phyloP scores from a whole-genome alignment of 495 filamentous ascomycete genomes.

The Aspergillus sparsus region DNA sequence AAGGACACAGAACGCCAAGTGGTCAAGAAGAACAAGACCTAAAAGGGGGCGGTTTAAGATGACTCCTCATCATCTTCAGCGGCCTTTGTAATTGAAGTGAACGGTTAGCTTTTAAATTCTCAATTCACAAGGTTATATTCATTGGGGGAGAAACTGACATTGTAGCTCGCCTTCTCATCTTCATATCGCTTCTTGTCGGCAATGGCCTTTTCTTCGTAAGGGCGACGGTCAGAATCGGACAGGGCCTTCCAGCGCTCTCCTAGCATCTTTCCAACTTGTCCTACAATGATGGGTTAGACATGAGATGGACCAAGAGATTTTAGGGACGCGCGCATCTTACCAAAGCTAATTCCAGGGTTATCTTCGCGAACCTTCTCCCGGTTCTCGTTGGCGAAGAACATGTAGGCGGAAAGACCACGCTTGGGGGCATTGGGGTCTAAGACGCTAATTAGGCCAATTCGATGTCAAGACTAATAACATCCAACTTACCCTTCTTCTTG shows the following conservation, averaged over 20 bases:
- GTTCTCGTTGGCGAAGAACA: constrained; percentile 99
- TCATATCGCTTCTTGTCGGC: constrained; percentile 98
- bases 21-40: constrained; percentile 32
- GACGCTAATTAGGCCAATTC: constrained; percentile 13
- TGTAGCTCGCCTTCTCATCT: constrained; percentile 92
- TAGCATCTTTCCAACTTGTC: constrained; percentile 95
- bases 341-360: constrained; percentile 97
- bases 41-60: constrained; percentile 33
- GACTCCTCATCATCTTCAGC: constrained; percentile 59
- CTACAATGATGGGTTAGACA: constrained; percentile 43
- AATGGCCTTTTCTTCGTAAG: constrained; percentile 94
- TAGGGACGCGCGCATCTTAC: constrained; percentile 48
- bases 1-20: constrained; percentile 35
- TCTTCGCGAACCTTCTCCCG: constrained; percentile 97
- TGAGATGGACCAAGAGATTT: constrained; percentile 9
- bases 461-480: constrained; percentile 11
- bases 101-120: constrained; percentile 21
- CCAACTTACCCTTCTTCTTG: constrained; percentile 79
- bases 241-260: constrained; percentile 98
- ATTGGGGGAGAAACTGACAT: constrained; percentile 60
- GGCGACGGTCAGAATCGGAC: constrained; percentile 80
- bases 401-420: constrained; percentile 98
- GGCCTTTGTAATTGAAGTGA: constrained; percentile 31
- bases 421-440: constrained; percentile 97
- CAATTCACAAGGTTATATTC: too few species aligned